Percentiles rank a stretch among this genome's conserved stretches.
phyloP scores from a whole-genome alignment of 805 yeast genomes.

The Candida andamanensis region DNA sequence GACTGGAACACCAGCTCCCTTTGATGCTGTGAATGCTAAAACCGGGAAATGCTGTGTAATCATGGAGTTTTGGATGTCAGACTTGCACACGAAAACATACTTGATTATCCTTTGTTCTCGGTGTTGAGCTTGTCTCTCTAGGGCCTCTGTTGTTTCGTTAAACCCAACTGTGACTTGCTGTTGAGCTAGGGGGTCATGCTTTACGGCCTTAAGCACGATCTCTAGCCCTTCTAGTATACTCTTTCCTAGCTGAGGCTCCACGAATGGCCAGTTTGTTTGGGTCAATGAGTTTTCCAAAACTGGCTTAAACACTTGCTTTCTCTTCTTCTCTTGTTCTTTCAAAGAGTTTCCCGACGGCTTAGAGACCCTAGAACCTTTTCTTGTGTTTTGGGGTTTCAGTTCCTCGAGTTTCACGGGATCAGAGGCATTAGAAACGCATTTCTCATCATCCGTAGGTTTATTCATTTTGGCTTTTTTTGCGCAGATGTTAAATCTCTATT shows the following conservation, averaged over 20 bases:
- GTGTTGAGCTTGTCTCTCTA: slow-evolving; percentile 40
- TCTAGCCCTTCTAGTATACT: slow-evolving; percentile 34
- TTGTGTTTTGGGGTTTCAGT: no score
- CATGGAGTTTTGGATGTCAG: slow-evolving; percentile 49
- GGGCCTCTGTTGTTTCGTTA: slow-evolving; percentile 46
- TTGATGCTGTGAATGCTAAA: slow-evolving; percentile 43
- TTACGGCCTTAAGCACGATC: slow-evolving; percentile 27
- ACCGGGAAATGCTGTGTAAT: slow-evolving; percentile 57
- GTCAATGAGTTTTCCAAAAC: slow-evolving; percentile 61
- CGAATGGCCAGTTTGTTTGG: slow-evolving; percentile 39
- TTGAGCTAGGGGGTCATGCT: slow-evolving; percentile 19
- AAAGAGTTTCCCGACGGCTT: slow-evolving; percentile 27
- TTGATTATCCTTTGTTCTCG: slow-evolving; percentile 13
- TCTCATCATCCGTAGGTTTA: no score
- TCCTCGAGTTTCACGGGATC: no score
- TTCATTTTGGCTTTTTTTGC: no score
- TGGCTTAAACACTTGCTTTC: slow-evolving; percentile 59
- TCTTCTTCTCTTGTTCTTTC: slow-evolving; percentile 45
- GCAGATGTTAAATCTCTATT: no score
- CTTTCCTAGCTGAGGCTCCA: slow-evolving; percentile 32
- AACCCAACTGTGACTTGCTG: slow-evolving; percentile 42
- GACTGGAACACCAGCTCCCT: slow-evolving; percentile 26
- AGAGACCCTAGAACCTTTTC: slow-evolving; percentile 4
- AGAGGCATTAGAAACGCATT: no score
- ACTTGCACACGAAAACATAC: slow-evolving; percentile 56